These are phyloP conservation scores for Brettanomyces anomalus DNA, from an alignment of 805 yeast species.

Conservation along the genomic window DNA sequence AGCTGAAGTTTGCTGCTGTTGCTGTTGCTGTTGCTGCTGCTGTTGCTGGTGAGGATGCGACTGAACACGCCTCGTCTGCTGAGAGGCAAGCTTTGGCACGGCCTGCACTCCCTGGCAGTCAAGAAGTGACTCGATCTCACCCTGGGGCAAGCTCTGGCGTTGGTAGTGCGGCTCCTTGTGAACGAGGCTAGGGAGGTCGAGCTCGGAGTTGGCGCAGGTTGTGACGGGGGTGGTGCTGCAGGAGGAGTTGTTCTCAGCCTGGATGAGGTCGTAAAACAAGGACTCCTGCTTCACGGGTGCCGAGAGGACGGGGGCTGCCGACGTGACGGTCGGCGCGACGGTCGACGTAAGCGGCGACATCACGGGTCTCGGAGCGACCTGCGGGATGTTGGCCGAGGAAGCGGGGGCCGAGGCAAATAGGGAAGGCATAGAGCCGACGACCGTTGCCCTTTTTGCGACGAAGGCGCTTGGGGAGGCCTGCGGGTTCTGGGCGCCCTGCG, in stretches of 20 bases:
- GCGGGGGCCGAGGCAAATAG: no score
- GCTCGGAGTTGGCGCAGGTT: slow-evolving; percentile 1
- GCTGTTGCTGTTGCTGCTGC: not conserved
- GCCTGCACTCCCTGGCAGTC: no score
- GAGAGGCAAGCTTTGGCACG: not conserved
- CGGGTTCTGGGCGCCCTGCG: not conserved
- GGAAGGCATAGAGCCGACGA: not conserved
- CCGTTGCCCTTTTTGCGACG: not conserved
- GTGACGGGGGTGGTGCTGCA: slow-evolving; percentile 1
- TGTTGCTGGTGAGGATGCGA: slow-evolving; percentile 5
- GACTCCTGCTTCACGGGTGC: not conserved
- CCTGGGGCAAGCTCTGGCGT: not conserved
- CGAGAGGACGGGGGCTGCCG: not conserved
- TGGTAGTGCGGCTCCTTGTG: slow-evolving; percentile 2
- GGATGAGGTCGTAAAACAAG: slow-evolving; percentile 2
- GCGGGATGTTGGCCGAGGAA: no score
- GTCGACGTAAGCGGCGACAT: no score
- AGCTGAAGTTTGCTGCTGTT: slow-evolving; percentile 3
- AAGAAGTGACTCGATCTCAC: not conserved
- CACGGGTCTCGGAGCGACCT: no score
- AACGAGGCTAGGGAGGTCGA: not conserved
- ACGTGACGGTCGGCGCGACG: no score
- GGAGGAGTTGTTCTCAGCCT: not conserved
- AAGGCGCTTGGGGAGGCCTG: not conserved
- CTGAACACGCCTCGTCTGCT: not conserved